Evolutionary conservation across 1,284 basidiomycete species (phyloP), one percentile per base, ranked within the genome.

Genomic region (Porogramme epimiltina): DNA sequence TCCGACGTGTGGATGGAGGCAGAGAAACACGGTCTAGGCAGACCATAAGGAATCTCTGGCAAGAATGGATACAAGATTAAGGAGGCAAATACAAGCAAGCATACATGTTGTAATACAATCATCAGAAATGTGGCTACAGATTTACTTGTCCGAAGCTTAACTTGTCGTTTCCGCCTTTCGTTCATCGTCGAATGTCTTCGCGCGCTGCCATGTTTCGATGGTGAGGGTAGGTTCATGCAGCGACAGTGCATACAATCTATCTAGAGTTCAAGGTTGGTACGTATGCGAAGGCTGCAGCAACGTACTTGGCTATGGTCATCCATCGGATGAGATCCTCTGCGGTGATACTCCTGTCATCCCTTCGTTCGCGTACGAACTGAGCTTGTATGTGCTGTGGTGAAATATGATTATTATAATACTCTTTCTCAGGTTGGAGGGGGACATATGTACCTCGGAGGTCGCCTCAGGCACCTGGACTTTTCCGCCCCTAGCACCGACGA

Each of bases 1-100:
- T 75, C 78, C 11, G 69, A 75, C n/a, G 71, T 75, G 9, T 93
- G 89, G 89, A 76, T 93, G 69, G 76, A 87, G 65, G 81, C 79
- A 9, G 65, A 73, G 28, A 78, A 81, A 66, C 74, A 89, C 62
- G 70, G 70, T 9, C 75, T 92, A 2, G 73, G 70, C 37, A 66
- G 62, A 36, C 74, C 82, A 26, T 82, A 45, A 66, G 15, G 33
- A 11, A 16, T 18, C 26, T 10, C 9, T 11, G 2, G 23, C 18
- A 19, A 5, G 20, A 26, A 34, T 28, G 8, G 18, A 11, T 26
- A 23, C 22, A n/a, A 28, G 9, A 24, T n/a, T 4, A 45, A 36
- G 16, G 34, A 37, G 20, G 39, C 34, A 39, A 28, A 52, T 42
- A 36, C 50, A 52, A 31, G 33, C 16, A 39, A 4, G n/a, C 20